phyloP scores from a whole-genome alignment of 805 yeast species.

The Yamadazyma akitaensis region DNA sequence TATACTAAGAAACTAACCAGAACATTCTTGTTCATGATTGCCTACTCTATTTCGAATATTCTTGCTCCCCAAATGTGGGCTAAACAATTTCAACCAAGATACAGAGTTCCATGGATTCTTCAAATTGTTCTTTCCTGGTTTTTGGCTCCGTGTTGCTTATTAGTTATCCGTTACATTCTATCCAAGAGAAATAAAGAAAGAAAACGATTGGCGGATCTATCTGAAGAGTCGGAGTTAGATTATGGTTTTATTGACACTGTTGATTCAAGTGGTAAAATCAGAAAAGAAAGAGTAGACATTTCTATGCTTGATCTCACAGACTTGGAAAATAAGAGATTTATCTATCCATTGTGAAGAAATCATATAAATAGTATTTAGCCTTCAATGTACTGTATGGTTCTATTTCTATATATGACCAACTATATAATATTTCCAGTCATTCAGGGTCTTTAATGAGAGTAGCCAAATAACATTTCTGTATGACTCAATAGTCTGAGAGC shows the following conservation, averaged over 20 bases:
- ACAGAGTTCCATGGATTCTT: slow-evolving; percentile 38
- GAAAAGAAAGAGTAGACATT: slow-evolving; percentile 29
- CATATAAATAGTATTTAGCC: neutral
- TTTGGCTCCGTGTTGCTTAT: slow-evolving; percentile 39
- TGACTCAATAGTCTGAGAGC: too few relatives aligned
- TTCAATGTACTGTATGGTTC: too few relatives aligned
- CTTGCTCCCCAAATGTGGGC: slow-evolving; percentile 54
- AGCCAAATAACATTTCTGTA: too few relatives aligned
- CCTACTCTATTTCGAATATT: slow-evolving; percentile 46
- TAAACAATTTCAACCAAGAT: slow-evolving; percentile 26
- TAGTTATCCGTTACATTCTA: slow-evolving; percentile 43
- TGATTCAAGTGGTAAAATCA: slow-evolving; percentile 24
- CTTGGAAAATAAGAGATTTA: slow-evolving; percentile 47
- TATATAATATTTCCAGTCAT: neutral
- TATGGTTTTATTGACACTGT: slow-evolving; percentile 18
- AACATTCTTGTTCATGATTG: slow-evolving; percentile 39
- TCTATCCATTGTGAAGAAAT: slow-evolving; percentile 41
- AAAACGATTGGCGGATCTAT: slow-evolving; percentile 10
- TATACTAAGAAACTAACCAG: slow-evolving; percentile 48
- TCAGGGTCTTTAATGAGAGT: too few relatives aligned
- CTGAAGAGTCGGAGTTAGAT: neutral
- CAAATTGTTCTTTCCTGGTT: slow-evolving; percentile 49
- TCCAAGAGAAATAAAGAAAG: slow-evolving; percentile 42
- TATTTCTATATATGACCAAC: too few relatives aligned
- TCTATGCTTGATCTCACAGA: slow-evolving; percentile 54